Evolutionary conservation across 495 filamentous ascomycete genomes (phyloP), one percentile per base, ranked within the genome.

Genomic region (Penicillium turbatum): DNA sequence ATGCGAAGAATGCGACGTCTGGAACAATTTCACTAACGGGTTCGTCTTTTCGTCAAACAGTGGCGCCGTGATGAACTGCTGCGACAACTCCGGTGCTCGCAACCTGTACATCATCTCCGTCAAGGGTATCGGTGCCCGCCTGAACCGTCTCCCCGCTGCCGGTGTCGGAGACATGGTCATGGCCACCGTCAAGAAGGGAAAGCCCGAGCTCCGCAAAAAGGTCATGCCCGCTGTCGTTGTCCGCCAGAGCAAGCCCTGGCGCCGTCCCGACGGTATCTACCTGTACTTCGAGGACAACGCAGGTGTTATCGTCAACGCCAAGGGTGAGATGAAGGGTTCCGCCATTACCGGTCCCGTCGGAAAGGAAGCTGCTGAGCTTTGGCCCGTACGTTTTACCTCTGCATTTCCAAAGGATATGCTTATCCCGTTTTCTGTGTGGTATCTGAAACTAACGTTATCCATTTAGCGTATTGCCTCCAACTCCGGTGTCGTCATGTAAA

Each of bases 61-160:
- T 73, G 91, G 91, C 72, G 91, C 92, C 67, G 90, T 96, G 67
- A 89, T 92, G 84, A 93, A 92, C 81, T 96, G 89, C 88, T 86
- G 84, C 76, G 93, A 98, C 82, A 96, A 97, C 86, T 95, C 89
- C 68, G 93, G 95, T 73, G 93, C 93, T 58, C 90, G 93, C 61
- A 97, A 97, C 79, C 84, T 99, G 59, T 99, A 97, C 88, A 97
- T 99, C 85, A 97, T 99, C 80, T 93, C 95, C 72, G 95, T 99
- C 76, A 95, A 93, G 83, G 93, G 93, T 81, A 91, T 93, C 70
- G 95, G 93, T 82, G 95, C 93, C 60, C 90, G 93, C 61, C 88
- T 99, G 57, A 99, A 99, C 83, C 85, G 93, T 73, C 86, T 99
- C 59, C 93, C 93, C 62, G 95, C 95, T 66, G 93, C 87, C 47